Conservation (phyloP, 768 basidiomycete species). For the Mycena metata region DNA sequence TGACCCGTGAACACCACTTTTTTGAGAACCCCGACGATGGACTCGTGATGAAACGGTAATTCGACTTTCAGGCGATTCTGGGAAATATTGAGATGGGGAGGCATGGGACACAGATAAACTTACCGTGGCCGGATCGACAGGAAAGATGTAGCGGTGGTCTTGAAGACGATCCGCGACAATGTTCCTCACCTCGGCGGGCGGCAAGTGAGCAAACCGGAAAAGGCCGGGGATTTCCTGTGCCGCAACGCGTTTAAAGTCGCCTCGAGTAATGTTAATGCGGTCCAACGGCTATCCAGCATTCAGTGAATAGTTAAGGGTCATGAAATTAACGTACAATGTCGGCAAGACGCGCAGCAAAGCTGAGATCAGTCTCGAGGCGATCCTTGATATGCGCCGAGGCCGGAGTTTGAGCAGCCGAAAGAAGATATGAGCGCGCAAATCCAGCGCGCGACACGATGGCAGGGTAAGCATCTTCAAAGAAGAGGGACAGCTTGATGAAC, state of each 20-base stretch:
- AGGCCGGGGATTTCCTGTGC: background rate
- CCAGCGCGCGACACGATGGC: constrained; percentile 11
- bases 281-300: constrained; percentile 11
- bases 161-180: constrained; percentile 19
- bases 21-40: constrained; percentile 1
- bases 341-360: constrained; percentile 4
- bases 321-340: constrained; percentile 3
- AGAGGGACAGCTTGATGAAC: constrained; percentile 4
- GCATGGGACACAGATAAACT: too few species aligned
- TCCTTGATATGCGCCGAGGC: constrained; percentile 4
- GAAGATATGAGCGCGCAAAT: constrained; percentile 9
- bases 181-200: background rate
- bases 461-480: constrained; percentile 15
- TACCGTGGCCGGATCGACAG: background rate
- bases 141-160: constrained; percentile 26
- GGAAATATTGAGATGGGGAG: too few species aligned
- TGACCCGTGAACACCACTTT: constrained; percentile 1
- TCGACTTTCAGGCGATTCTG: too few species aligned
- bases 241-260: constrained; percentile 20
- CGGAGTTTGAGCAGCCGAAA: constrained; percentile 1
- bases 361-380: constrained; percentile 5
- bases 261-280: constrained; percentile 16
- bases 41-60: constrained; percentile 5
- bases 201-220: background rate
- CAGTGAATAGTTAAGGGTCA: background rate